Evolutionary conservation across 2,329 filamentous ascomycete genomes (phyloP).

Genomic region (Periglandula ipomoeae): DNA sequence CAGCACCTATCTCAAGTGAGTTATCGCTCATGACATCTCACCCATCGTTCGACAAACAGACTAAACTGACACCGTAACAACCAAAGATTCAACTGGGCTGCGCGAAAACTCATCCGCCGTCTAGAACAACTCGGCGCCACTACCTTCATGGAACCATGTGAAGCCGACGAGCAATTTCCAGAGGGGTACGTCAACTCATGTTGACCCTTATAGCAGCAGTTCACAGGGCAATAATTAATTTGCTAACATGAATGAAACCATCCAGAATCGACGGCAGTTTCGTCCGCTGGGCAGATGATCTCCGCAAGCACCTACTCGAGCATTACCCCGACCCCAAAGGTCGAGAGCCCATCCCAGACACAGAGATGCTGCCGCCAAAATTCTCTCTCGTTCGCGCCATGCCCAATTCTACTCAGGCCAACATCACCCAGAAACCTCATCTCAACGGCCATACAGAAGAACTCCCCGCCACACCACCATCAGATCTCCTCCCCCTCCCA

Average conservation of each 20-base stretch:
- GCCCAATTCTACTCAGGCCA: not conserved
- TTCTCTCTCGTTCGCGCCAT: conserved; percentile 32
- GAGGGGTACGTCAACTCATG: conserved; percentile 63
- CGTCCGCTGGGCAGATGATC: conserved; percentile 62
- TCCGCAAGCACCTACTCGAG: conserved; percentile 58
- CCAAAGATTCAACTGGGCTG: conserved; percentile 80
- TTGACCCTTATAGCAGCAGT: no score
- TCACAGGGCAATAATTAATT: not conserved
- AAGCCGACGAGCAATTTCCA: conserved; percentile 88
- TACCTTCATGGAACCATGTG: conserved; percentile 67
- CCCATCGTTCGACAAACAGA: not conserved
- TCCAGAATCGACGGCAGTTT: conserved; percentile 72
- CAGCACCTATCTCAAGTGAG: conserved; percentile 84
- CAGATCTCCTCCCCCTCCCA: conserved; percentile 44
- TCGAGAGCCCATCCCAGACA: conserved; percentile 60
- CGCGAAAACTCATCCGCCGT: conserved; percentile 77
- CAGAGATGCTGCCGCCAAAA: conserved; percentile 67
- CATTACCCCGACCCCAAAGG: conserved; percentile 61
- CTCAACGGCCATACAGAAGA: conserved; percentile 10
- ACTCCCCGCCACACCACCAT: conserved; percentile 18
- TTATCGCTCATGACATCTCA: conserved; percentile 5
- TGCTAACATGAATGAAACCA: not conserved
- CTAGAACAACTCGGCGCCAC: conserved; percentile 74
- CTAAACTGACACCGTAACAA: not conserved
- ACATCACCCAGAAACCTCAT: not conserved